Base-by-base conservation (phyloP, 305 asterid species). In the Solanum hybrid region DNA sequence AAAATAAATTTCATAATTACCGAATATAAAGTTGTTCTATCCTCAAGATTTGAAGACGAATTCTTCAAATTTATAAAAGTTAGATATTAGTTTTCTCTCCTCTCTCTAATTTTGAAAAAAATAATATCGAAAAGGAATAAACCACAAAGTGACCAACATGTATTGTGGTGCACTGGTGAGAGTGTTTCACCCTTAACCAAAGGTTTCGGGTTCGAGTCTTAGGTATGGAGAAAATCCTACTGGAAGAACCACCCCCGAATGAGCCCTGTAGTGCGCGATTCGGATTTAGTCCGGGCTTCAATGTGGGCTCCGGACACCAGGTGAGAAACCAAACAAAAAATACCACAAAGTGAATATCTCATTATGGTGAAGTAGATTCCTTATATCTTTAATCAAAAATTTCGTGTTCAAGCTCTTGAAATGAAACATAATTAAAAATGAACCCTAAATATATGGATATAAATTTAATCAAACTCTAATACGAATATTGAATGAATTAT, bases 111-210 rank as follows among this genome's bases (percentile, higher is more conserved):
- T 73, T 32, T 42, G 8, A 6, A 17, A 32, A 10, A 40, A 40
- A 40, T 42, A 46, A 46, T 29, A 42, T 75, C 38, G 13, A 76
- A 76, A 16, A 14, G 40, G 26, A 76, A 16, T 32, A 32, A 32
- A 76, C 80, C 6, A 31, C 5, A 75, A 13, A 42, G 3, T 42
- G 56, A 13, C 9, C n/a, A 51, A 51, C 7, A 51, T 51, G n/a
- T 0, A 0, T 51, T 51, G 64, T 51, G 64, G 4, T 51, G 3
- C 3, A 51, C 0, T 16, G n/a, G 8, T 16, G 0, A 0, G 22
- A 46, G 64, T 46, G 20, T 1, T 46, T 46, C 22, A 46, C 7
- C 7, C 20, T 46, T 46, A 46, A 46, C 0, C 3, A 46, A 46
- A 5, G 7, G 7, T 46, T 46, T 46, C 3, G 1, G 1, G 0